Evolutionary conservation across 257 asterid species (phyloP).

Genomic region (Solanum megistacrolobum): DNA sequence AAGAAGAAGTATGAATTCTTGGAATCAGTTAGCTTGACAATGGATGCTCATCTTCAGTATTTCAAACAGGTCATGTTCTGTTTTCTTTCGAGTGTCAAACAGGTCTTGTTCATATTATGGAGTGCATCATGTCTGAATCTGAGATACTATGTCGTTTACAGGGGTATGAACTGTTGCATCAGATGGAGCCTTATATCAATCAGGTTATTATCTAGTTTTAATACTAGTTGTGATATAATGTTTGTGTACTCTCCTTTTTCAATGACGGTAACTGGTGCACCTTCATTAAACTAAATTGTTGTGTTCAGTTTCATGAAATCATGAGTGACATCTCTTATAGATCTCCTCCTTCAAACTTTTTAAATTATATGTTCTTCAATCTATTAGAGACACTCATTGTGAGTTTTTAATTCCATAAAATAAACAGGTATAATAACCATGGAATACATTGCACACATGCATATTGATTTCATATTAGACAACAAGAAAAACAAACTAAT

Average conservation of each 20-base stretch:
- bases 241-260: background rate
- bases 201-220: slow-evolving; percentile 36
- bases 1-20: slow-evolving; percentile 83
- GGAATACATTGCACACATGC: background rate
- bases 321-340: background rate
- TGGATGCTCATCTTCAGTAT: slow-evolving; percentile 86
- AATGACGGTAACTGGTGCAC: background rate
- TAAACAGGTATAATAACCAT: background rate
- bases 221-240: background rate
- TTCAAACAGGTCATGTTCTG: slow-evolving; percentile 42
- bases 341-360: background rate
- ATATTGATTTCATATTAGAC: background rate
- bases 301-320: background rate
- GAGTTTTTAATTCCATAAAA: background rate
- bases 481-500: background rate
- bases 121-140: slow-evolving; percentile 12
- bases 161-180: slow-evolving; percentile 91
- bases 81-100: background rate
- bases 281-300: background rate
- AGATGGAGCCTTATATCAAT: slow-evolving; percentile 88
- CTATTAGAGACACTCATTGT: background rate
- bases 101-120: slow-evolving; percentile 17
- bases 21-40: slow-evolving; percentile 78
- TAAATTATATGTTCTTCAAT: background rate
- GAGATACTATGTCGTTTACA: slow-evolving; percentile 19